These are phyloP conservation scores for Cenchrus americanus DNA, from an alignment of 176 grass and related monocot species.

Conservation along the genomic window DNA sequence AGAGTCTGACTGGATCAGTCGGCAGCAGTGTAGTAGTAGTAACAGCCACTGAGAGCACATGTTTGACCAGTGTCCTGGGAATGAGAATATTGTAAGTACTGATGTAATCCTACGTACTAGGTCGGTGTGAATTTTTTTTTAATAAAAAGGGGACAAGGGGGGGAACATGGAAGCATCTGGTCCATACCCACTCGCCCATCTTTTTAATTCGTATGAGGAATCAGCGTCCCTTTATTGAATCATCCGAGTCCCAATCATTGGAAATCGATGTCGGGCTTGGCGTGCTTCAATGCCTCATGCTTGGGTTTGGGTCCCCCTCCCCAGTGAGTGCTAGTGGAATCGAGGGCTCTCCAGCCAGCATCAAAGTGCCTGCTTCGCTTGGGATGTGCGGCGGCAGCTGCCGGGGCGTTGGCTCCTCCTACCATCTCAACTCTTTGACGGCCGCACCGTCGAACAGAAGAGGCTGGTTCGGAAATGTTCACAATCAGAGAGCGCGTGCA, in stretches of 20 bases:
- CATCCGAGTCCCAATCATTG: constrained; percentile 20
- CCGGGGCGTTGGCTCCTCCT: background rate
- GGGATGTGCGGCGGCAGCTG: background rate
- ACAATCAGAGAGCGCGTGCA: background rate
- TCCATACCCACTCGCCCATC: constrained; percentile 4
- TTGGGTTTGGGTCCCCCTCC: background rate
- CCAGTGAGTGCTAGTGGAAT: background rate
- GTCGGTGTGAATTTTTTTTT: background rate
- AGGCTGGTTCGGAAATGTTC: background rate
- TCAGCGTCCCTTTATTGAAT: background rate
- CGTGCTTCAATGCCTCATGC: background rate
- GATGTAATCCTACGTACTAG: background rate
- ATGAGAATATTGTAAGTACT: constrained; percentile 16
- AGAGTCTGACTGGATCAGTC: background rate
- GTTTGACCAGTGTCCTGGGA: constrained; percentile 27
- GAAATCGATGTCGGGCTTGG: background rate
- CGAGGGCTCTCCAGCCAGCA: background rate
- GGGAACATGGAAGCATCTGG: background rate
- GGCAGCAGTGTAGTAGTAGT: background rate
- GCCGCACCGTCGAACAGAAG: background rate
- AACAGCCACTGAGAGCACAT: constrained; percentile 1
- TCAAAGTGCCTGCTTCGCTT: background rate
- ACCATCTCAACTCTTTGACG: background rate
- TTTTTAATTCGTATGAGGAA: background rate
- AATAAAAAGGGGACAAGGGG: background rate